Evolutionary conservation across 331 rosid genomes (phyloP).

Genomic region (Stylosanthes scabra): DNA sequence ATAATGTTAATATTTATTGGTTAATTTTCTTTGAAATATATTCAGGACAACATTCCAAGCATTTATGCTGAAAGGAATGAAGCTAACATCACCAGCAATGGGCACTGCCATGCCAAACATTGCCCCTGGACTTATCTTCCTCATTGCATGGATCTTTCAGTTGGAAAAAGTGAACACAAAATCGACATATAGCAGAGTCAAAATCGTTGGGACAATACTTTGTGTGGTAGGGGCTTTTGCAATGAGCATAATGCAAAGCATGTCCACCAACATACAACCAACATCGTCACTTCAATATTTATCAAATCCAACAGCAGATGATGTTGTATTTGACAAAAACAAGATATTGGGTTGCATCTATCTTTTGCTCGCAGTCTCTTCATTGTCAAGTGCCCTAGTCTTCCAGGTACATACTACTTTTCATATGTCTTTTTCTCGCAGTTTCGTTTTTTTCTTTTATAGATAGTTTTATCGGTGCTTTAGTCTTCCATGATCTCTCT

Average conservation of each 20-base stretch:
- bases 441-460: too few species aligned
- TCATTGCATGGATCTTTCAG: slow-evolving; percentile 87
- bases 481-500: too few species aligned
- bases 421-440: too few species aligned
- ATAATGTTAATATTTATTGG: not conserved
- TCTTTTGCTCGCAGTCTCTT: slow-evolving; percentile 60
- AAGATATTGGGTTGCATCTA: slow-evolving; percentile 75
- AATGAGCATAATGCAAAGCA: slow-evolving; percentile 83
- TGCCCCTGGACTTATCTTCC: slow-evolving; percentile 83
- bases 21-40: not conserved
- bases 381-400: slow-evolving; percentile 59
- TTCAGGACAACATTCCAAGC: slow-evolving; percentile 79
- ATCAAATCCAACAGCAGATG: slow-evolving; percentile 20
- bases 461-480: too few species aligned
- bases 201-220: slow-evolving; percentile 76
- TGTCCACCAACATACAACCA: not conserved
- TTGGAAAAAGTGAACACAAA: slow-evolving; percentile 73
- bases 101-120: slow-evolving; percentile 98
- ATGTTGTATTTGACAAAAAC: slow-evolving; percentile 46
- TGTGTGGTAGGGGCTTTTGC: slow-evolving; percentile 80
- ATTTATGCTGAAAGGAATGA: slow-evolving; percentile 71
- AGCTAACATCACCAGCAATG: slow-evolving; percentile 80
- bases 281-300: not conserved
- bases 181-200: slow-evolving; percentile 77
- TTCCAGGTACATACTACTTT: slow-evolving; percentile 60